Base-by-base conservation (phyloP, 164 flowering plant species). In the Amborella trichopoda region DNA sequence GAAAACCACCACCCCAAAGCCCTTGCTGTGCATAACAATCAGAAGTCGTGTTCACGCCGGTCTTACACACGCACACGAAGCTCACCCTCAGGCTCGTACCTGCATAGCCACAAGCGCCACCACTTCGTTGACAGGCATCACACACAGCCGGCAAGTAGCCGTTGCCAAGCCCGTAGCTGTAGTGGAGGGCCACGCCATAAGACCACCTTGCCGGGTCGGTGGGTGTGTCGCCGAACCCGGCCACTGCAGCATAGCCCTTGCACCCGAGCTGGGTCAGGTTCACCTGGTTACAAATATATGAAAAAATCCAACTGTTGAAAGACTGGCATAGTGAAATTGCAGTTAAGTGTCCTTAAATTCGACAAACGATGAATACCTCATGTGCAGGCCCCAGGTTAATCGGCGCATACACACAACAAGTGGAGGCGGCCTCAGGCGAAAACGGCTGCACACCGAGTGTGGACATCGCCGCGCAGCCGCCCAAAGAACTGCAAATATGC, bases 401-500 rank as follows among this genome's bases (percentile, higher is more conserved):
- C 2, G 79, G 79, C 1, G 70, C 55, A 52, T 74, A 70, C n/a
- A 68, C 79, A 46, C 79, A 74, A 32, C 79, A 74, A 6, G 73
- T 60, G 64, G 57, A 53, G 39, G 66, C 58, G 2, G 79, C 65
- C 0, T 69, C 34, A 19, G 16, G 41, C 20, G 41, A 38, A 40
- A 63, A 70, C 1, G 61, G 55, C 10, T 70, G 61, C 12, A 74
- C 28, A 3, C 69, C 73, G 4, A 74, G 60, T 14, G 69, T 53
- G 16, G 45, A 22, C 11, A 74, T 50, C 3, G 73, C 16, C 0
- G 78, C 67, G 39, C 78, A 74, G 2, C 71, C 61, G 65, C 70
- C 60, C 0, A 74, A 40, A 5, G 68, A 65, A 0, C 71, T 53
- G 30, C 75, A 70, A 19, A 74, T 67, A 45, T 74, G 59, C 10